phyloP scores from a whole-genome alignment of 2,329 filamentous ascomycete genomes.

The Calonectria hawksworthii region DNA sequence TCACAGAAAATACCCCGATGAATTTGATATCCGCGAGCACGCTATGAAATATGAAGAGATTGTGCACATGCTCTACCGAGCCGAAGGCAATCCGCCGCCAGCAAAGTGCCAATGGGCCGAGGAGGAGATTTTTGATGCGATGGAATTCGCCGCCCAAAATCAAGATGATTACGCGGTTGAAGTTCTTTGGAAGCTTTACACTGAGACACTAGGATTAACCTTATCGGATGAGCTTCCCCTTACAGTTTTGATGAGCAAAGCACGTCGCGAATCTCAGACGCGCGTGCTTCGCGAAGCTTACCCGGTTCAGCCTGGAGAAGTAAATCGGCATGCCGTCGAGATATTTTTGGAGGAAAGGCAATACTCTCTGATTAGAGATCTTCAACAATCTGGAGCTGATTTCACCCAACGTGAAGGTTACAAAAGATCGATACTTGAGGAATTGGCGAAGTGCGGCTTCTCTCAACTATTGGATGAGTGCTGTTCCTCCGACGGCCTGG shows the following conservation, averaged over 20 bases:
- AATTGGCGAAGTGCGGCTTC: slow-evolving; percentile 25
- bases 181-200: slow-evolving; percentile 26
- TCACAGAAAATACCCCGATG: background rate
- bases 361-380: slow-evolving; percentile 23
- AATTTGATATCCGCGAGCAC: background rate
- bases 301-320: slow-evolving; percentile 1
- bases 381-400: slow-evolving; percentile 30
- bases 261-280: slow-evolving; percentile 31
- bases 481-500: slow-evolving; percentile 16
- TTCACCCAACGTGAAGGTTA: background rate
- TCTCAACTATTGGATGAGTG: slow-evolving; percentile 30
- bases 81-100: slow-evolving; percentile 19
- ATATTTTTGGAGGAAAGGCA: slow-evolving; percentile 18
- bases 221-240: background rate
- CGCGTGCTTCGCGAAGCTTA: slow-evolving; percentile 10
- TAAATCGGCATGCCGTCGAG: slow-evolving; percentile 21
- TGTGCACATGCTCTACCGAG: slow-evolving; percentile 21
- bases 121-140: slow-evolving; percentile 22
- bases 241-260: slow-evolving; percentile 10
- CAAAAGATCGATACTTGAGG: slow-evolving; percentile 8
- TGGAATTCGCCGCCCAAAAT: slow-evolving; percentile 27
- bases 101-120: background rate
- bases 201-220: slow-evolving; percentile 1
- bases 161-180: slow-evolving; percentile 27
- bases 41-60: slow-evolving; percentile 30